Conservation (phyloP, 2,329 filamentous ascomycete species). For the Falciphora oryzae region DNA sequence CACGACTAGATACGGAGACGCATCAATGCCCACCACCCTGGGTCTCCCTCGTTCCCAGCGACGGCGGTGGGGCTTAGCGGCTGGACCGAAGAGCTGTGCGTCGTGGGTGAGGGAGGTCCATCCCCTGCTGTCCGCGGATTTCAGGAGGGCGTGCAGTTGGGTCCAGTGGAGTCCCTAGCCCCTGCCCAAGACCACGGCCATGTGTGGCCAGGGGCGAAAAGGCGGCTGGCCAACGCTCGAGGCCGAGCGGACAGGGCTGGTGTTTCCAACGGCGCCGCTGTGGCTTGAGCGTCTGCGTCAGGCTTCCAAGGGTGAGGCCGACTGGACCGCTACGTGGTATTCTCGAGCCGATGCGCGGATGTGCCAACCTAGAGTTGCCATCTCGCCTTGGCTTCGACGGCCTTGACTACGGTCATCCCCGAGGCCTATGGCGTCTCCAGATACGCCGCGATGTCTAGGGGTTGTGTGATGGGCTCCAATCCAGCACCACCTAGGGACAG, state of each 20-base stretch:
- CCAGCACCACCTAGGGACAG: too few species aligned
- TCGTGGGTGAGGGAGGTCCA: not conserved
- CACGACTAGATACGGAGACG: not conserved
- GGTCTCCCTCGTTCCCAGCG: not conserved
- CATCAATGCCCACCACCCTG: not conserved
- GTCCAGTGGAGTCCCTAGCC: not conserved
- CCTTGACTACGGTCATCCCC: not conserved
- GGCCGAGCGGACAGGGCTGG: not conserved
- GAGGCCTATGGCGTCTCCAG: not conserved
- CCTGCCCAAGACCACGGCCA: not conserved
- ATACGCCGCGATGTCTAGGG: not conserved
- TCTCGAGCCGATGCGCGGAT: too few species aligned
- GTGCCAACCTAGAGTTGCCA: not conserved
- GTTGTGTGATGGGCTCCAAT: not conserved
- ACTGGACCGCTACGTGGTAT: not conserved
- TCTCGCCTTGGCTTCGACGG: not conserved
- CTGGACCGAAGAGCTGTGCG: not conserved
- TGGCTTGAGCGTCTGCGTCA: slow-evolving; percentile 1
- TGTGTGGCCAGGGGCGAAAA: not conserved
- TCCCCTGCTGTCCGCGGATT: not conserved
- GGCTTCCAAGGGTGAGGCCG: not conserved
- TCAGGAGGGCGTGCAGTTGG: not conserved
- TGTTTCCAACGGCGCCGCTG: not conserved
- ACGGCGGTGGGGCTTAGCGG: not conserved
- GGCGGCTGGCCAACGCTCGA: not conserved